Conservation (phyloP, 345 rosid genomes). For the Geranium rotundifolium region DNA sequence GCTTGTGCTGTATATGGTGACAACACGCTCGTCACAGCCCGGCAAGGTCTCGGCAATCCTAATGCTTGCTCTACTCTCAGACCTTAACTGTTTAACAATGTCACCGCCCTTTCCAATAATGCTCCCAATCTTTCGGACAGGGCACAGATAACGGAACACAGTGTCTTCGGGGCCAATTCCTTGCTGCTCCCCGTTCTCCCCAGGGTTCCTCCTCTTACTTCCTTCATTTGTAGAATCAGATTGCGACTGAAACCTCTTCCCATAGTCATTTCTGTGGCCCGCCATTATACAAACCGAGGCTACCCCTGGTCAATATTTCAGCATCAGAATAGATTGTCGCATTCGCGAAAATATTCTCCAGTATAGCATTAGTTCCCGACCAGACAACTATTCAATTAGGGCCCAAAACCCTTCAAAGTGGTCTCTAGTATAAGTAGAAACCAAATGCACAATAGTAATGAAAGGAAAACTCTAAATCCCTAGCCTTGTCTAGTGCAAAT, state of each 20-base stretch:
- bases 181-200: slow-evolving; percentile 58
- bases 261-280: slow-evolving; percentile 66
- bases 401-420: neutral
- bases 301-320: neutral
- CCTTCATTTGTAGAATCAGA: slow-evolving; percentile 49
- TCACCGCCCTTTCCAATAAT: slow-evolving; percentile 94
- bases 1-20: slow-evolving; percentile 75
- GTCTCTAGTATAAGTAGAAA: neutral
- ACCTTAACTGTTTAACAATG: slow-evolving; percentile 76
- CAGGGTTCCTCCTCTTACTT: slow-evolving; percentile 56
- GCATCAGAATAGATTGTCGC: neutral
- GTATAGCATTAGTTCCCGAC: neutral
- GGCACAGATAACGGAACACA: slow-evolving; percentile 77
- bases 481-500: too few relatives aligned
- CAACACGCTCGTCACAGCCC: slow-evolving; percentile 83
- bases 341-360: neutral
- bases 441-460: too few relatives aligned
- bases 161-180: slow-evolving; percentile 61
- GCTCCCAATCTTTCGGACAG: slow-evolving; percentile 78
- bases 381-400: neutral
- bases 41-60: slow-evolving; percentile 69
- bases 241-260: slow-evolving; percentile 68
- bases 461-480: too few relatives aligned
- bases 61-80: slow-evolving; percentile 74
- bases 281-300: slow-evolving; percentile 24